Conservation (phyloP, 768 basidiomycete genomes). For the Suillus plorans region DNA sequence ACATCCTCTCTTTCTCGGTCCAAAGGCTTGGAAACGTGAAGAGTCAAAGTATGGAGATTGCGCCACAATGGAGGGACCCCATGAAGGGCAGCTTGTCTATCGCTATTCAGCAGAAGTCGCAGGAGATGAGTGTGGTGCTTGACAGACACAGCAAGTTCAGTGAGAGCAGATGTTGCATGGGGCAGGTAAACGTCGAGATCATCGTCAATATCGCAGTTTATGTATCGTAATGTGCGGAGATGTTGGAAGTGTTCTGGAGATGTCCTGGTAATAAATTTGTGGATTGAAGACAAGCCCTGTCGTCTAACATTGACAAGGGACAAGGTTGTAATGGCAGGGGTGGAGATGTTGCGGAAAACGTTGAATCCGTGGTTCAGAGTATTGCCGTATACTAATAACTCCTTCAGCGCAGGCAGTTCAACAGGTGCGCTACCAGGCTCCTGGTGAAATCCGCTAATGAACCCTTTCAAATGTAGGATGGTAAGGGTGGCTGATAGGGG, state of each 20-base stretch:
- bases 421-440: conserved; percentile 32
- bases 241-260: conserved; percentile 35
- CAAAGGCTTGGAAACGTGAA: conserved; percentile 29
- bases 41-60: conserved; percentile 28
- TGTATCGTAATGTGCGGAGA: conserved; percentile 31
- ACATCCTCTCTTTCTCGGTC: conserved; percentile 29
- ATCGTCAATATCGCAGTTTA: conserved; percentile 35
- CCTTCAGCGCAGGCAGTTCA: conserved; percentile 28
- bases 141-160: conserved; percentile 33
- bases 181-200: conserved; percentile 36
- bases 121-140: conserved; percentile 31
- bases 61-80: conserved; percentile 32
- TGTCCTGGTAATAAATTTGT: conserved; percentile 35
- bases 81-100: conserved; percentile 33
- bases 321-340: conserved; percentile 26
- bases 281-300: conserved; percentile 31
- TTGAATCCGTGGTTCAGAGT: conserved; percentile 33
- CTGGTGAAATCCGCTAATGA: conserved; percentile 32
- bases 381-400: conserved; percentile 31
- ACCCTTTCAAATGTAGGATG: conserved; percentile 31
- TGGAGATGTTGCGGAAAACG: conserved; percentile 35
- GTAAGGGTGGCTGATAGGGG: conserved; percentile 28
- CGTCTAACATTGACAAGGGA: conserved; percentile 26
- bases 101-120: conserved; percentile 33
- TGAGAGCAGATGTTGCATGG: conserved; percentile 32